phyloP scores from a whole-genome alignment of 768 basidiomycete species.

The Hydnomerulius pinastri region DNA sequence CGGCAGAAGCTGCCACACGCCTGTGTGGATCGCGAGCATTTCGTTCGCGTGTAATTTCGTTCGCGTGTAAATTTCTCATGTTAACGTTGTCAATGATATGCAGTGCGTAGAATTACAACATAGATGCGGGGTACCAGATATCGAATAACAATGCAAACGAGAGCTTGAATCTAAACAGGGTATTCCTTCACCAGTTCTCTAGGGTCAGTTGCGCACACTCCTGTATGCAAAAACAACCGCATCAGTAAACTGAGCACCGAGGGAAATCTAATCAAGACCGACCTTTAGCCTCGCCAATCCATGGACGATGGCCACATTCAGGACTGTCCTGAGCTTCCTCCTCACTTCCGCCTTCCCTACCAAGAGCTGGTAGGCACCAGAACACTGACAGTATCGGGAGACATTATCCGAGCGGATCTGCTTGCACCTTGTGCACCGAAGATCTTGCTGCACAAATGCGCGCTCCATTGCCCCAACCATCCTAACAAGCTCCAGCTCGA shows the following conservation, averaged over 20 bases:
- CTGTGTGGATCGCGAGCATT: too few species aligned
- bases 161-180: background rate
- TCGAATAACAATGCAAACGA: conserved; percentile 1
- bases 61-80: too few species aligned
- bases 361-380: conserved; percentile 77
- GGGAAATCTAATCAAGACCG: conserved; percentile 13
- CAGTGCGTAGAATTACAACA: too few species aligned
- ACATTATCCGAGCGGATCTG: conserved; percentile 91
- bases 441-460: conserved; percentile 84
- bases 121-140: too few species aligned
- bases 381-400: conserved; percentile 83
- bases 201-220: conserved; percentile 42
- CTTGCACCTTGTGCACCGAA: conserved; percentile 86
- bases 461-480: conserved; percentile 70
- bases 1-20: too few species aligned
- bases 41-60: too few species aligned
- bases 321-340: conserved; percentile 75
- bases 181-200: conserved; percentile 36
- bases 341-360: conserved; percentile 71
- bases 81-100: too few species aligned
- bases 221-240: conserved; percentile 14
- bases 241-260: conserved; percentile 2
- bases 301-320: conserved; percentile 80
- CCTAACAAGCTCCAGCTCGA: conserved; percentile 86
- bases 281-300: conserved; percentile 71